These are phyloP conservation scores for Suhomyces ambrosiae DNA, from an alignment of 1,139 yeast genomes.

Conservation along the genomic window DNA sequence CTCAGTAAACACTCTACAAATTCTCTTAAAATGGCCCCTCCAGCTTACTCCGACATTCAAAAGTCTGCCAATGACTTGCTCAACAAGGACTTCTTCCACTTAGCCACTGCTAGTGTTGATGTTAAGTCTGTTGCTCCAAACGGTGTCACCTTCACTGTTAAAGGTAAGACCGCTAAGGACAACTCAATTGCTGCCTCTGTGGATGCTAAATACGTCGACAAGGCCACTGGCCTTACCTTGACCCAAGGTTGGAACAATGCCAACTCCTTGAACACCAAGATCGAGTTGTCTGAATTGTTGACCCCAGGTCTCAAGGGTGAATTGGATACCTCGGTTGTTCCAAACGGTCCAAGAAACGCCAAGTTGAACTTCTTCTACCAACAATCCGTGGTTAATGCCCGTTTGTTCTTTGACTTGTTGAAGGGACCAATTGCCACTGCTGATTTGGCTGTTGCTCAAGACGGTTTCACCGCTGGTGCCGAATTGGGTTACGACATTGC, in stretches of 20 bases:
- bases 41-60: slow-evolving; percentile 87
- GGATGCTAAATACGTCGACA: slow-evolving; percentile 93
- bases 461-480: slow-evolving; percentile 96
- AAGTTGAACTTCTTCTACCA: slow-evolving; percentile 89
- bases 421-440: slow-evolving; percentile 96
- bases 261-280: slow-evolving; percentile 88
- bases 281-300: slow-evolving; percentile 88
- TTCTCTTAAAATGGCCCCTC: slow-evolving; percentile 49
- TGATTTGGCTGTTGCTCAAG: slow-evolving; percentile 93
- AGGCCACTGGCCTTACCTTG: slow-evolving; percentile 87
- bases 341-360: slow-evolving; percentile 86
- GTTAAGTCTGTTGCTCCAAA: slow-evolving; percentile 93
- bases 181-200: slow-evolving; percentile 85
- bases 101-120: slow-evolving; percentile 83
- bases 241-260: slow-evolving; percentile 99
- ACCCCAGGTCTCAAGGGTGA: slow-evolving; percentile 96
- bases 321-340: slow-evolving; percentile 84
- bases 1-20: slow-evolving; percentile 8
- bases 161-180: slow-evolving; percentile 86
- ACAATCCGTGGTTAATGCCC: slow-evolving; percentile 91
- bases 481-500: slow-evolving; percentile 96
- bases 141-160: slow-evolving; percentile 92
- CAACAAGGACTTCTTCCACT: slow-evolving; percentile 91
- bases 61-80: slow-evolving; percentile 88
- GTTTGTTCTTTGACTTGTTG: slow-evolving; percentile 92